These are phyloP conservation scores for Arthromyces matolae DNA, from an alignment of 768 basidiomycete species.

Conservation along the genomic window DNA sequence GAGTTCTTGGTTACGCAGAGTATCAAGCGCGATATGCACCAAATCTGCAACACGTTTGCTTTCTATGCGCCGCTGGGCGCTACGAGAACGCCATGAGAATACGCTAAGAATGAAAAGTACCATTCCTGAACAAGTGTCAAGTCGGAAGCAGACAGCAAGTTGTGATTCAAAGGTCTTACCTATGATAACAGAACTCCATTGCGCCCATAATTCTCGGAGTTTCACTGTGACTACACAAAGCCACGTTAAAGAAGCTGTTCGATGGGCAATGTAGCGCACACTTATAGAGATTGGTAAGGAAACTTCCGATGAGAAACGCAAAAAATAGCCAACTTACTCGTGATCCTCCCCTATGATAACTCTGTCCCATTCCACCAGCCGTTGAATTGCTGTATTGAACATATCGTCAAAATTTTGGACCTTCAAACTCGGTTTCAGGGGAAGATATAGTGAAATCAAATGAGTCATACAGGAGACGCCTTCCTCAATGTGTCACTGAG, in stretches of 20 bases:
- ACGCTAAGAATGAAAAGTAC: slow-evolving; percentile 5
- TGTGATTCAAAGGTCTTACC: slow-evolving; percentile 38
- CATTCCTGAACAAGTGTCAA: slow-evolving; percentile 3
- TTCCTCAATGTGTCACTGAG: slow-evolving; percentile 56
- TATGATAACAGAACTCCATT: slow-evolving; percentile 62
- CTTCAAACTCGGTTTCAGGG: slow-evolving; percentile 29
- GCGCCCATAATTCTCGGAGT: slow-evolving; percentile 59
- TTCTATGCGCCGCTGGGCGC: slow-evolving; percentile 54
- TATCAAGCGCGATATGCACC: slow-evolving; percentile 76
- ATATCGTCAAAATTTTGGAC: slow-evolving; percentile 64
- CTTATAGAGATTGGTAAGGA: slow-evolving; percentile 43
- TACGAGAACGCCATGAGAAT: slow-evolving; percentile 26
- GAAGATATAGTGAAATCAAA: slow-evolving; percentile 1
- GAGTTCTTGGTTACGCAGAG: slow-evolving; percentile 78
- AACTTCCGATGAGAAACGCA: slow-evolving; percentile 6
- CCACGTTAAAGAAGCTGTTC: slow-evolving; percentile 62
- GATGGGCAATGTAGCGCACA: slow-evolving; percentile 71
- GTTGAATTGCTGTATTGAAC: slow-evolving; percentile 76
- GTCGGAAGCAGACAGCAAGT: slow-evolving; percentile 4
- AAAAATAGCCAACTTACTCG: slow-evolving; percentile 43
- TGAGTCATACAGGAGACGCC: slow-evolving; percentile 48
- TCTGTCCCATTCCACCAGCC: slow-evolving; percentile 71
- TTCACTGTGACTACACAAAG: slow-evolving; percentile 65
- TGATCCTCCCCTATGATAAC: slow-evolving; percentile 62
- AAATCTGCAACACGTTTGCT: slow-evolving; percentile 64